phyloP scores from a whole-genome alignment of 2,329 filamentous ascomycete species.

The Diplodia seriata region DNA sequence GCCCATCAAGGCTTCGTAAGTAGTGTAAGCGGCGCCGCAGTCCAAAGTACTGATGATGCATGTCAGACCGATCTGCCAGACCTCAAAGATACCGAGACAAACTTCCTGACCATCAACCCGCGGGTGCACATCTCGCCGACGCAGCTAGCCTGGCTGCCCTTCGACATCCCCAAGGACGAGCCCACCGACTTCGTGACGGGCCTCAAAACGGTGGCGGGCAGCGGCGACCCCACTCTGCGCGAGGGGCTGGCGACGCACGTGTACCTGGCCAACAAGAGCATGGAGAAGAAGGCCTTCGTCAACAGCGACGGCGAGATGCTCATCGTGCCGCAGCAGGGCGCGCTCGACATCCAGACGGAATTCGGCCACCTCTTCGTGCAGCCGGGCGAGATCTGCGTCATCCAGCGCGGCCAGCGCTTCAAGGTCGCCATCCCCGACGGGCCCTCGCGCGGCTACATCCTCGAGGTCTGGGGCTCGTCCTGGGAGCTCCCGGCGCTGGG shows the following conservation, averaged over 20 bases:
- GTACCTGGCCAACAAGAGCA: slow-evolving; percentile 46
- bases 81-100: slow-evolving; percentile 46
- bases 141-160: slow-evolving; percentile 48
- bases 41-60: neutral
- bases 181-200: slow-evolving; percentile 44
- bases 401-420: slow-evolving; percentile 51
- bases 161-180: slow-evolving; percentile 44
- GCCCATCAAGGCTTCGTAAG: slow-evolving; percentile 50
- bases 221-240: slow-evolving; percentile 48
- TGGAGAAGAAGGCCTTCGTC: slow-evolving; percentile 56
- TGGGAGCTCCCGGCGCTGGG: slow-evolving; percentile 51
- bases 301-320: slow-evolving; percentile 75
- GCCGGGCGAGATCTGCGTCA: slow-evolving; percentile 71
- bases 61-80: slow-evolving; percentile 45
- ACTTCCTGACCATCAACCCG: slow-evolving; percentile 46
- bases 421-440: slow-evolving; percentile 42
- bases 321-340: slow-evolving; percentile 76
- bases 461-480: slow-evolving; percentile 50
- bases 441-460: slow-evolving; percentile 49
- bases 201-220: slow-evolving; percentile 48
- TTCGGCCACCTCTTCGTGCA: slow-evolving; percentile 76
- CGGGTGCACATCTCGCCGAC: slow-evolving; percentile 48
- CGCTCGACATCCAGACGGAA: slow-evolving; percentile 78
- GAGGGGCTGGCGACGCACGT: slow-evolving; percentile 47
- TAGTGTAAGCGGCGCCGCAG: neutral